Evolutionary conservation across 352 stramenopile genomes (phyloP), one percentile per base, ranked within the genome.

Genomic region (Saprolegnia parasitica): DNA sequence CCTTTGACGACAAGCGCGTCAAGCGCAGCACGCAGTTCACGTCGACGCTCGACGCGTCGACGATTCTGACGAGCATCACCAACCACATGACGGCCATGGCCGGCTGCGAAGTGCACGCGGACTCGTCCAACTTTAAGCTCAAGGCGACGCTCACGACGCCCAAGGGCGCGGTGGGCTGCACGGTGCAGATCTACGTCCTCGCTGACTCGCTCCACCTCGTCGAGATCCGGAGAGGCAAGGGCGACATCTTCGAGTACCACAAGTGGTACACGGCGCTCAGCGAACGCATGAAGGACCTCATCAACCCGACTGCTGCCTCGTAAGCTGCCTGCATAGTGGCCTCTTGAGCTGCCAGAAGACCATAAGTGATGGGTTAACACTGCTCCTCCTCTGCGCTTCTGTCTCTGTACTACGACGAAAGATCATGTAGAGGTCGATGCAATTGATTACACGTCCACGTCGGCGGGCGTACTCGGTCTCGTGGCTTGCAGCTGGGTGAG

Each of bases 181-280:
- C 89, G n/a, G 91, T 96, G 72, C 87, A 96, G 77, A 92, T 96
- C 67, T 95, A 92, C 72, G 88, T 91, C 75, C 82, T 96, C 21
- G 86, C 86, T 21, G 86, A 94, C 40, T 90, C 76, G 65, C 78
- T 95, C 20, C 84, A 93, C 63, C 73, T 96, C n/a, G 85, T 95
- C 21, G 85, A 96, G 72, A 87, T 96, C 74, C 85, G 86, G 72
- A 87, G 86, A 71, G 89, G 86, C 62, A 96, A 96, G 78, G 89
- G 89, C 47, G 88, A 96, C 73, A 93, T 95, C 67, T 93, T 96
- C 58, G 88, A 93, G 77, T 96, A 94, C 77, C 81, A 93, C 83
- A 93, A 94, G 79, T 93, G 94, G 65, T 94, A 93, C 82, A 88
- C 84, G 74, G 85, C 92, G 77, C 76, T 95, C 71, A 93, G 89